Conservation (phyloP, 257 asterid species). For the Fraxinus americana region DNA sequence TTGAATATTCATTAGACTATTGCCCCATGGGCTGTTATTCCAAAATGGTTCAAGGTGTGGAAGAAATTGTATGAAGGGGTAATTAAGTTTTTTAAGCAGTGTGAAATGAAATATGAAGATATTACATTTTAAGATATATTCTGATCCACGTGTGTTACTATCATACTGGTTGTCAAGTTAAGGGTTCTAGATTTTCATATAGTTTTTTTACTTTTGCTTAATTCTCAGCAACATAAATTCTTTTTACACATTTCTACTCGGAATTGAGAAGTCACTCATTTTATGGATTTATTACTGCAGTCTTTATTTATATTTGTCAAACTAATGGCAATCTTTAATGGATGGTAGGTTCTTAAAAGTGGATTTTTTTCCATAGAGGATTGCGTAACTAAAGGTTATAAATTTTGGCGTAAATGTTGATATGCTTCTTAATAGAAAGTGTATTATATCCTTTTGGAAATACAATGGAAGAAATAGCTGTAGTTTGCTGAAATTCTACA, state of each 20-base stretch:
- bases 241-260: neutral
- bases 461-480: neutral
- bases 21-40: neutral
- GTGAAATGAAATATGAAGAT: neutral
- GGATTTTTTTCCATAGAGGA: neutral
- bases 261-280: neutral
- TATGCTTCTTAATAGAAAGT: neutral
- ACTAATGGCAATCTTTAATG: neutral
- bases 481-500: neutral
- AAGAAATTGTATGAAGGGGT: neutral
- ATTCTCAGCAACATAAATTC: neutral
- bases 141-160: neutral
- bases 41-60: neutral
- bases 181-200: neutral
- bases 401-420: neutral
- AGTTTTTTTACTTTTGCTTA: neutral
- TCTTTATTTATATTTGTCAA: neutral
- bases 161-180: neutral
- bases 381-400: neutral
- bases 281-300: neutral
- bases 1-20: neutral
- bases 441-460: neutral
- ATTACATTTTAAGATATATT: neutral
- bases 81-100: neutral
- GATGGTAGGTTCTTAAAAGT: neutral